A percentile compares a stretch with the other conserved stretches of the same genome.
phyloP scores from a whole-genome alignment of 2,329 filamentous ascomycete species.

The Rhynchosporium secalis region DNA sequence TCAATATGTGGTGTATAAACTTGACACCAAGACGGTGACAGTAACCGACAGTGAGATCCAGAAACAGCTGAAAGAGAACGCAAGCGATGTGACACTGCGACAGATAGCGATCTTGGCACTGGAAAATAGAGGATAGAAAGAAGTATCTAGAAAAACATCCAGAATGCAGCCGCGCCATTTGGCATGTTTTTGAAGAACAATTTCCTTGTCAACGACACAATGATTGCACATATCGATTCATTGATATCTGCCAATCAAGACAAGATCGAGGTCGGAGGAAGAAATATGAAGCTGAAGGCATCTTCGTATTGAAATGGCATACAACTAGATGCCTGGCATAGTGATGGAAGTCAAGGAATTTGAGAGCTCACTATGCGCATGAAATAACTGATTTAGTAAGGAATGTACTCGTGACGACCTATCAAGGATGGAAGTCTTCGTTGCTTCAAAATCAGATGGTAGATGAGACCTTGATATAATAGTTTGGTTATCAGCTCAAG shows the following conservation, averaged over 20 bases:
- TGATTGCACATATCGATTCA: conserved; percentile 43
- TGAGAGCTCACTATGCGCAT: too few species aligned
- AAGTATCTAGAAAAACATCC: conserved; percentile 41
- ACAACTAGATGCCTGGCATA: too few species aligned
- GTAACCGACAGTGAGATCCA: conserved; percentile 36
- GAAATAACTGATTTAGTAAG: too few species aligned
- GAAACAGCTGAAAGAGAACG: conserved; percentile 33
- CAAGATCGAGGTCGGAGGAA: conserved; percentile 39
- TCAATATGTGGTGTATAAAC: conserved; percentile 41
- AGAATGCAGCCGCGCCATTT: conserved; percentile 42
- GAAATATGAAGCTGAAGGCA: conserved; percentile 27
- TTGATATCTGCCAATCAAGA: conserved; percentile 43
- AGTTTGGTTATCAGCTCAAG: too few species aligned
- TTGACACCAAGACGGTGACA: conserved; percentile 31
- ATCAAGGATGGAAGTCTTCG: too few species aligned
- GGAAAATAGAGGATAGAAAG: conserved; percentile 34
- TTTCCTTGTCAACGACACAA: conserved; percentile 45
- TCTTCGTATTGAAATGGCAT: too few species aligned
- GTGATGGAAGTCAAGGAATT: too few species aligned
- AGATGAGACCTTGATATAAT: too few species aligned
- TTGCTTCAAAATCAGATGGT: too few species aligned
- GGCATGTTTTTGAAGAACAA: conserved; percentile 43
- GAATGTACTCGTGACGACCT: too few species aligned
- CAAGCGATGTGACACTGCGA: conserved; percentile 32
- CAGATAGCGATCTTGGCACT: conserved; percentile 34